Conservation (phyloP, 192 early-diverging fungal genomes). For the Coemansia sp. region DNA sequence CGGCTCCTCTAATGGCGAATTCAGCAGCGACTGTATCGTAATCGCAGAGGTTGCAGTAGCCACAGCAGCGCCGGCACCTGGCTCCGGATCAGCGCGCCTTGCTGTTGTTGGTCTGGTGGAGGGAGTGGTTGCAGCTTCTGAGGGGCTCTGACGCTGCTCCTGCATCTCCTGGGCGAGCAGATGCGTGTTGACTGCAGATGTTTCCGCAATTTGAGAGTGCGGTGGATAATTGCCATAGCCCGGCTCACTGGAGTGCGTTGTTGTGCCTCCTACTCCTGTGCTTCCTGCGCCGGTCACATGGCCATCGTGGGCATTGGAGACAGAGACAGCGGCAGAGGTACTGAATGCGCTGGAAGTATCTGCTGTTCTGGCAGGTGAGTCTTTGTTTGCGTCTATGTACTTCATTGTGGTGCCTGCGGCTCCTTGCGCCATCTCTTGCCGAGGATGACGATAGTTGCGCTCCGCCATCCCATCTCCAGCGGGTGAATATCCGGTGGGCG, state of each 20-base stretch:
- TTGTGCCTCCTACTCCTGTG: conserved; percentile 22
- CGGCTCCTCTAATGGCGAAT: conserved; percentile 25
- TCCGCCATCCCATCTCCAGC: conserved; percentile 5
- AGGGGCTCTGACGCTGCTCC: conserved; percentile 27
- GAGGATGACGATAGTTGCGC: conserved; percentile 4
- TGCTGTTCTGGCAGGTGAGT: not conserved
- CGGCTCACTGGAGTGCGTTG: conserved; percentile 13
- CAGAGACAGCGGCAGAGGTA: conserved; percentile 9
- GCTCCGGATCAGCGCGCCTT: not conserved
- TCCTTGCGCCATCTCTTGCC: conserved; percentile 8
- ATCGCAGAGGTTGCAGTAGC: conserved; percentile 20
- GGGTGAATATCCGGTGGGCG: not conserved
- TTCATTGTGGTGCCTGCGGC: conserved; percentile 6
- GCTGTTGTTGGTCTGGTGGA: not conserved
- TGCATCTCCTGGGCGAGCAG: conserved; percentile 40
- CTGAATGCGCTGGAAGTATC: conserved; percentile 8
- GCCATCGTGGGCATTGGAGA: conserved; percentile 7
- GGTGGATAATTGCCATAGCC: conserved; percentile 6
- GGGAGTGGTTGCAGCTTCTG: conserved; percentile 1
- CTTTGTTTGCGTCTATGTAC: conserved; percentile 9
- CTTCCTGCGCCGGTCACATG: conserved; percentile 38
- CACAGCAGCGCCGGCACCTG: not conserved
- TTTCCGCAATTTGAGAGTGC: conserved; percentile 8
- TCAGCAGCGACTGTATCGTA: conserved; percentile 48
- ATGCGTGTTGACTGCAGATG: conserved; percentile 9